Evolutionary conservation across 106 monocot genomes (phyloP).

Genomic region (Allium fistulosum): DNA sequence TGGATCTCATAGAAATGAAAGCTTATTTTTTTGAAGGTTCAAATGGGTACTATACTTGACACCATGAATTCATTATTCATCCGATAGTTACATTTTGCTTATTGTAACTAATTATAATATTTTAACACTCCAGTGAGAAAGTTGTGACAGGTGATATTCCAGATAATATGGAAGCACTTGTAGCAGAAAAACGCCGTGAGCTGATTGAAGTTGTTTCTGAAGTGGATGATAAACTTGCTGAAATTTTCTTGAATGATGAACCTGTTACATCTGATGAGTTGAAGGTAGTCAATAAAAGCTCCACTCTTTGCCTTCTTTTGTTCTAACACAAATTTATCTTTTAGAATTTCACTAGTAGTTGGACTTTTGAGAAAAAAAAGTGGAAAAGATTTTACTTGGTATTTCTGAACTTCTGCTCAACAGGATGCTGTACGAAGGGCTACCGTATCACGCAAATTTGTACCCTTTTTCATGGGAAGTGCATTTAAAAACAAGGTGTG

Average conservation of each 20-base stretch:
- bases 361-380: too few relatives aligned
- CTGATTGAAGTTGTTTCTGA: constrained; percentile 96
- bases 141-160: constrained; percentile 67
- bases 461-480: constrained; percentile 97
- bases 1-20: constrained; percentile 92
- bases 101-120: not conserved
- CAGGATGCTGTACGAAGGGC: constrained; percentile 96
- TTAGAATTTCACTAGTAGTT: too few relatives aligned
- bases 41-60: constrained; percentile 46
- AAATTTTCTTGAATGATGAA: constrained; percentile 85
- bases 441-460: constrained; percentile 83
- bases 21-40: constrained; percentile 88
- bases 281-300: constrained; percentile 35
- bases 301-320: not conserved
- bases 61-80: constrained; percentile 2
- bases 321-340: too few relatives aligned
- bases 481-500: constrained; percentile 98
- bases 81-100: not conserved
- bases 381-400: not conserved
- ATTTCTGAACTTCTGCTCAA: constrained; percentile 3
- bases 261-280: constrained; percentile 66
- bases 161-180: constrained; percentile 49
- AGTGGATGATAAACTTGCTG: constrained; percentile 95
- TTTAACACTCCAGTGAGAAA: constrained; percentile 51
- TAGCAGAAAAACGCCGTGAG: constrained; percentile 72